These are phyloP conservation scores for Stygiomarasmius scandens DNA, from an alignment of 1,284 basidiomycete species.

Conservation along the genomic window DNA sequence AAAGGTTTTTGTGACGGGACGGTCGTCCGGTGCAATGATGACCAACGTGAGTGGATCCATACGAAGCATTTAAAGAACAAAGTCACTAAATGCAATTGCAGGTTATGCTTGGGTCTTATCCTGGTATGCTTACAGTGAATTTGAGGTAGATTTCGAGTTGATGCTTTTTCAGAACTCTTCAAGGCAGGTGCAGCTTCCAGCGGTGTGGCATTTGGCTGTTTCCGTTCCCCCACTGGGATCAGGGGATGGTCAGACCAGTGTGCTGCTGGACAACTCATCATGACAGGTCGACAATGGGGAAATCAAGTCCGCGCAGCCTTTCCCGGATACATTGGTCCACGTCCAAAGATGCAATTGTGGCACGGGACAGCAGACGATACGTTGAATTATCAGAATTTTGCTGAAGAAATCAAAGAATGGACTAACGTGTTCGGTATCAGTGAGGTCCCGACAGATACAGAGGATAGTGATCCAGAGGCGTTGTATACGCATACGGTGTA, in stretches of 20 bases:
- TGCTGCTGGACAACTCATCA: neutral
- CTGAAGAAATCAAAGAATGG: slow-evolving; percentile 45
- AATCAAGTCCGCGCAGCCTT: slow-evolving; percentile 4
- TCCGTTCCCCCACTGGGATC: neutral
- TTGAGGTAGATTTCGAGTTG: neutral
- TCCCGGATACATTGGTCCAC: slow-evolving; percentile 3
- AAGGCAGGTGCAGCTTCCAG: neutral
- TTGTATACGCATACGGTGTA: slow-evolving; percentile 47
- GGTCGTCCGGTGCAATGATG: neutral
- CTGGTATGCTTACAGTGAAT: no score
- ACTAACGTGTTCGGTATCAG: slow-evolving; percentile 48
- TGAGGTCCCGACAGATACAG: slow-evolving; percentile 39
- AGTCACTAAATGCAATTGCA: neutral
- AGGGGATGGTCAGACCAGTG: neutral
- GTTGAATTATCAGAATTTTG: neutral
- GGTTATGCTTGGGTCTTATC: neutral
- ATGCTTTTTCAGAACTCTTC: neutral
- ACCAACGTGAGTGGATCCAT: neutral
- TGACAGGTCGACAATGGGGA: neutral
- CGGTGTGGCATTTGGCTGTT: neutral
- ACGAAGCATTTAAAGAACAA: no score
- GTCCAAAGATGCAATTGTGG: neutral
- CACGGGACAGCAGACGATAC: slow-evolving; percentile 2
- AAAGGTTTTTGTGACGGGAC: neutral
- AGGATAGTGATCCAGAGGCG: slow-evolving; percentile 38